A percentile compares a stretch with the other conserved stretches of the same genome.
Evolutionary conservation across 192 early-diverging fungal species (phyloP).

Genomic region (Thoreauomyces humboldtii): DNA sequence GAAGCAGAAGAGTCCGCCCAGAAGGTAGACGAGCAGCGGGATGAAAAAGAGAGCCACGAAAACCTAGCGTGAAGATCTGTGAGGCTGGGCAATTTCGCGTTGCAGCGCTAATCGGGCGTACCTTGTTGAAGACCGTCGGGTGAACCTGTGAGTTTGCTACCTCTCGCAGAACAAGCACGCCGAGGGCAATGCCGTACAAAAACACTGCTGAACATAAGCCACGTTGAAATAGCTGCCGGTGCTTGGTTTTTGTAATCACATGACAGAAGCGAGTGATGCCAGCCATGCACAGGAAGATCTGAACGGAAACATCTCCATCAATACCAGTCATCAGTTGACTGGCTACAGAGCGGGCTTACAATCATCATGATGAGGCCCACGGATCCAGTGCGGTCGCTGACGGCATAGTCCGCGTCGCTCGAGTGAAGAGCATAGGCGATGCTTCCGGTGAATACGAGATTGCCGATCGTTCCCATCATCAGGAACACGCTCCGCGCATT

Average conservation of each 20-base stretch:
- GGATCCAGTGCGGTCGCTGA: constrained; percentile 3
- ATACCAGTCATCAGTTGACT: no score
- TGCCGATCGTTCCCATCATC: constrained; percentile 7
- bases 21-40: constrained; percentile 19
- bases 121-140: constrained; percentile 9
- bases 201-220: background rate
- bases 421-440: constrained; percentile 10
- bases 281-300: constrained; percentile 19
- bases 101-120: no score
- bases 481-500: constrained; percentile 12
- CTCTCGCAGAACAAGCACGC: background rate
- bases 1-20: constrained; percentile 23
- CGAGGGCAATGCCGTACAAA: constrained; percentile 2
- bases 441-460: background rate
- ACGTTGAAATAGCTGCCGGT: background rate
- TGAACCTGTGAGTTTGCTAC: background rate
- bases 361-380: constrained; percentile 5
- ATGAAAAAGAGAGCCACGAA: constrained; percentile 14
- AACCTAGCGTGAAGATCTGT: no score
- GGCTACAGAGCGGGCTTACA: background rate
- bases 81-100: no score
- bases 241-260: constrained; percentile 6
- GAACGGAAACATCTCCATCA: background rate
- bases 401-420: background rate
- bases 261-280: constrained; percentile 10